phyloP scores from a whole-genome alignment of 495 filamentous ascomycete genomes.

The Emericellopsis terricola region DNA sequence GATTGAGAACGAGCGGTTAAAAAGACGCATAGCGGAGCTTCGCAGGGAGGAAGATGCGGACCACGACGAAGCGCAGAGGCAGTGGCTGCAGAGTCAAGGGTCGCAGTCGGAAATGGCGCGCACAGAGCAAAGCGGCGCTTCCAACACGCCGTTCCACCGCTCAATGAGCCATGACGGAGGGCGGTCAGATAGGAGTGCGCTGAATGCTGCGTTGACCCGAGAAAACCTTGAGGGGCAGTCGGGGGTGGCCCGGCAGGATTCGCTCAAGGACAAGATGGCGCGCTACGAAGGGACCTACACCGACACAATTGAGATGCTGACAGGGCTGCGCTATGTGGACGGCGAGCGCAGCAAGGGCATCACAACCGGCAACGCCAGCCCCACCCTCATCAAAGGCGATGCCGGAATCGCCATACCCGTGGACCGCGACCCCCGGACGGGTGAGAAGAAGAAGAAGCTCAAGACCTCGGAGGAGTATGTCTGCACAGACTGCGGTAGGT shows the following conservation, averaged over 20 bases:
- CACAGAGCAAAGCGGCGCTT: conserved; percentile 24
- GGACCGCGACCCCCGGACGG: conserved; percentile 49
- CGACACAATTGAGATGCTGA: conserved; percentile 86
- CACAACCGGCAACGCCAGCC: conserved; percentile 65
- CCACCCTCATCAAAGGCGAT: conserved; percentile 68
- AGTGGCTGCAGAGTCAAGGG: conserved; percentile 34
- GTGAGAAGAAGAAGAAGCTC: conserved; percentile 73
- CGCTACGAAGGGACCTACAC: conserved; percentile 58
- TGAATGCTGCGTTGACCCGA: conserved; percentile 49
- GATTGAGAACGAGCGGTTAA: conserved; percentile 84
- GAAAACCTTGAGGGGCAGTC: conserved; percentile 67
- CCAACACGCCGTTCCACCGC: conserved; percentile 5
- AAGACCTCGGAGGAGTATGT: conserved; percentile 90
- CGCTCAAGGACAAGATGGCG: conserved; percentile 60
- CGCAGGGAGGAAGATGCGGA: conserved; percentile 77
- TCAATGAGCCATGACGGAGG: conserved; percentile 1
- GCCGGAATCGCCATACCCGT: conserved; percentile 66
- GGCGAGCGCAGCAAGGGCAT: conserved; percentile 82
- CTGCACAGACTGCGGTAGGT: conserved; percentile 80
- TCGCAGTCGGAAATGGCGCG: conserved; percentile 33
- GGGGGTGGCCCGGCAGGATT: conserved; percentile 47
- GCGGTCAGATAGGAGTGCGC: conserved; percentile 9
- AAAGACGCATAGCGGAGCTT: conserved; percentile 68
- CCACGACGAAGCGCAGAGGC: conserved; percentile 28
- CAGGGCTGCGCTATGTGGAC: conserved; percentile 71